These are phyloP conservation scores for Paramecium sonneborni DNA, from an alignment of 73 alveolate species.

Conservation along the genomic window DNA sequence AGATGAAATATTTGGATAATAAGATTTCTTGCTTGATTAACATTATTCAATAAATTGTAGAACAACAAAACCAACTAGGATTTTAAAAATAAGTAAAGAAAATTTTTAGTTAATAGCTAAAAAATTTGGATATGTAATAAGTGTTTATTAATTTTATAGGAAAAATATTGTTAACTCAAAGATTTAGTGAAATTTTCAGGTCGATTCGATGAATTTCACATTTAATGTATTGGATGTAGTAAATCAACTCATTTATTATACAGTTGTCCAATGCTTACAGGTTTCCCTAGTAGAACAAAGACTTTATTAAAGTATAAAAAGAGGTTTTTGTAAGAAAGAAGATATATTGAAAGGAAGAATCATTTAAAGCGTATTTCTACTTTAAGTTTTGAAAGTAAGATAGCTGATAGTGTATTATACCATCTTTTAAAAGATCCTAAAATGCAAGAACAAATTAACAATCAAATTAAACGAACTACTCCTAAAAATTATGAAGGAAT, in stretches of 20 bases:
- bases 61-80: neutral
- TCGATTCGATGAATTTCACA: neutral
- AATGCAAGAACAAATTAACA: neutral
- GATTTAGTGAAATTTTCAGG: neutral
- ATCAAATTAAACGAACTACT: neutral
- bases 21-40: neutral
- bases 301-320: neutral
- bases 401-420: slow-evolving; percentile 4
- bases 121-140: neutral
- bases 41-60: neutral
- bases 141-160: neutral
- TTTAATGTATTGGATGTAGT: slow-evolving; percentile 17
- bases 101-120: neutral
- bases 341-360: neutral
- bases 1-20: slow-evolving; percentile 12
- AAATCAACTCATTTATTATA: neutral
- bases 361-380: neutral
- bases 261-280: slow-evolving; percentile 31
- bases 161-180: slow-evolving; percentile 22
- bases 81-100: neutral
- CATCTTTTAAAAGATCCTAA: neutral
- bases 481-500: neutral
- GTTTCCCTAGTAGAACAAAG: slow-evolving; percentile 36
- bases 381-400: neutral
- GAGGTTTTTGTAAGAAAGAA: neutral